phyloP scores from a whole-genome alignment of 2,329 filamentous ascomycete species.

The Helotiales sp. region DNA sequence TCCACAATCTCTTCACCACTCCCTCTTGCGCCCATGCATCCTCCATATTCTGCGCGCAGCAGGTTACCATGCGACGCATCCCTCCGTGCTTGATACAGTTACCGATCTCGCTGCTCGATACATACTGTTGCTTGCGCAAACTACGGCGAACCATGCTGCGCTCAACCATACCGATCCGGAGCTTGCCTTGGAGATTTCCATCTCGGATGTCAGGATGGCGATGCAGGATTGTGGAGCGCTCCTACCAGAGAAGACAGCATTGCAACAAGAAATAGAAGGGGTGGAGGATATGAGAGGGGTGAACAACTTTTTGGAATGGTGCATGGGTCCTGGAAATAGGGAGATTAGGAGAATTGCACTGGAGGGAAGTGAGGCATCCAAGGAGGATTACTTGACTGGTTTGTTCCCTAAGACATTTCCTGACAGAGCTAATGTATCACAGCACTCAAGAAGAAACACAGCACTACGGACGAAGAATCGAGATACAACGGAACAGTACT shows the following conservation, averaged over 20 bases:
- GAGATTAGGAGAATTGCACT: conserved; percentile 82
- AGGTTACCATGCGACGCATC: conserved; percentile 81
- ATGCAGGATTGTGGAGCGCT: conserved; percentile 79
- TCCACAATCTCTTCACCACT: conserved; percentile 61
- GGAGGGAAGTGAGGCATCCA: conserved; percentile 63
- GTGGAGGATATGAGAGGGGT: conserved; percentile 79
- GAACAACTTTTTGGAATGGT: conserved; percentile 78
- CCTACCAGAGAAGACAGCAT: conserved; percentile 63
- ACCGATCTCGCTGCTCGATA: conserved; percentile 85
- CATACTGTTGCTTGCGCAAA: conserved; percentile 70
- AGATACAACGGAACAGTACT: conserved; percentile 84
- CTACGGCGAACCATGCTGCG: conserved; percentile 69
- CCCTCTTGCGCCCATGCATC: conserved; percentile 81
- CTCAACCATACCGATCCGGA: conserved; percentile 61
- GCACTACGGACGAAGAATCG: conserved; percentile 82
- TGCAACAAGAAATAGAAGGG: conserved; percentile 63
- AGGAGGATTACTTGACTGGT: conserved; percentile 71
- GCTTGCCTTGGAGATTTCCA: conserved; percentile 58
- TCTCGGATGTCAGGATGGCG: conserved; percentile 83
- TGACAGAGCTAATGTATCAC: conserved; percentile 22
- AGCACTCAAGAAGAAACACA: conserved; percentile 90
- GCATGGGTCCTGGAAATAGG: conserved; percentile 68
- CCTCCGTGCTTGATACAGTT: conserved; percentile 79
- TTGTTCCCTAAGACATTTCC: conserved; percentile 33
- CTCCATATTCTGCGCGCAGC: conserved; percentile 90